Percentiles rank a stretch among this genome's conserved stretches.
phyloP scores from a whole-genome alignment of 2,329 filamentous ascomycete genomes.

The Colletotrichum sp. region DNA sequence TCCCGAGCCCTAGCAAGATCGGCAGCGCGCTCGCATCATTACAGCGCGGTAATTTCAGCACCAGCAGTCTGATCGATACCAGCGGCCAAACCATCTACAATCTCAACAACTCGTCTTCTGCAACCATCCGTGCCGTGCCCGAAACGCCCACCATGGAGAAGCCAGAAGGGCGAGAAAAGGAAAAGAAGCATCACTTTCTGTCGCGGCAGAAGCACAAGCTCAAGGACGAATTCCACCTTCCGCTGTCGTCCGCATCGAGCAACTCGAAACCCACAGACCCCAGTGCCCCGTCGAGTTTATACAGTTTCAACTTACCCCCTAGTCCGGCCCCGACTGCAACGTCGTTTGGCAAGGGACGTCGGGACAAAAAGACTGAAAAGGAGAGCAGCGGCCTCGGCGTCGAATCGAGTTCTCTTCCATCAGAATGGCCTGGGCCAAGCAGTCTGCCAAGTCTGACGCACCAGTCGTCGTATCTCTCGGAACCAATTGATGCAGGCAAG shows the following conservation, averaged over 20 bases:
- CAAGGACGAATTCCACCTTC: conserved; percentile 75
- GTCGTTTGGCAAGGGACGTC: conserved; percentile 82
- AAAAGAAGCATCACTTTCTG: conserved; percentile 81
- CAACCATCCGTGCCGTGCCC: conserved; percentile 69
- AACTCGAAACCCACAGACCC: conserved; percentile 80
- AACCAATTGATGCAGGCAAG: conserved; percentile 59
- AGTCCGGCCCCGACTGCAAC: conserved; percentile 70
- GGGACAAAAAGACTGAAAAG: conserved; percentile 82
- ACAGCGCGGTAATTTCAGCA: conserved; percentile 72
- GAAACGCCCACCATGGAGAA: conserved; percentile 53
- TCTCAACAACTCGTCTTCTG: conserved; percentile 76
- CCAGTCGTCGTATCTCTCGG: conserved; percentile 50
- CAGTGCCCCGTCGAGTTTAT: conserved; percentile 75
- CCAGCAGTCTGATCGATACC: conserved; percentile 71
- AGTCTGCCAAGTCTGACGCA: conserved; percentile 53
- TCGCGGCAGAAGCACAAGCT: conserved; percentile 81
- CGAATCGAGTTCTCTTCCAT: conserved; percentile 46
- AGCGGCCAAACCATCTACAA: conserved; percentile 70
- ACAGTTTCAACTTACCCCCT: conserved; percentile 77
- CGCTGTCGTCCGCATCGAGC: conserved; percentile 76
- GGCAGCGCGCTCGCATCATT: conserved; percentile 69
- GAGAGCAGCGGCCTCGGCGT: conserved; percentile 56
- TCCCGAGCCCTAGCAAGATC: conserved; percentile 77
- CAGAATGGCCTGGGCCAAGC: conserved; percentile 59
- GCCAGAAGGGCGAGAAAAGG: conserved; percentile 66